Percentiles rank a stretch among this genome's conserved stretches.
Evolutionary conservation across 371 early-diverging fungal genomes (phyloP).

Genomic region (Sporodiniella umbellata): DNA sequence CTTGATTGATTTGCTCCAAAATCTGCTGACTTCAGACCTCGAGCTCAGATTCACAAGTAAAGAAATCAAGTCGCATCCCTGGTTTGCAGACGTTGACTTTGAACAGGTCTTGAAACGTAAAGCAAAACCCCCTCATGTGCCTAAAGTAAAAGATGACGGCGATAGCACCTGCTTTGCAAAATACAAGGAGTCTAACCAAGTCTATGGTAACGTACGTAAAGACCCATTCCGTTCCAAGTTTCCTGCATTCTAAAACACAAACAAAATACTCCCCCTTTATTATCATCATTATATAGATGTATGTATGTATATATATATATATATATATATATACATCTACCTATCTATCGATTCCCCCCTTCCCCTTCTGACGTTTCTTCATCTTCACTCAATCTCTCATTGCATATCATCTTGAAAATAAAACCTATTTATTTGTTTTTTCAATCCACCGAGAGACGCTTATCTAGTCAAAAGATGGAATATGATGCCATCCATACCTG

Average conservation of each 20-base stretch:
- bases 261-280: neutral
- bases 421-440: too few relatives aligned
- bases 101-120: slow-evolving; percentile 66
- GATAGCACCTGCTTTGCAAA: slow-evolving; percentile 93
- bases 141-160: slow-evolving; percentile 77
- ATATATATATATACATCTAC: too few relatives aligned
- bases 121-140: slow-evolving; percentile 89
- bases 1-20: slow-evolving; percentile 87
- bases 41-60: slow-evolving; percentile 81
- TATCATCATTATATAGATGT: too few relatives aligned
- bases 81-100: slow-evolving; percentile 96
- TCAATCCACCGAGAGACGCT: too few relatives aligned
- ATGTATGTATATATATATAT: too few relatives aligned
- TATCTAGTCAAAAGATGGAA: too few relatives aligned
- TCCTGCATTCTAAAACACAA: slow-evolving; percentile 31
- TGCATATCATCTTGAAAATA: too few relatives aligned
- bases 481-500: too few relatives aligned
- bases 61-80: slow-evolving; percentile 92
- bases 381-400: too few relatives aligned
- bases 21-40: slow-evolving; percentile 83
- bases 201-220: slow-evolving; percentile 41
- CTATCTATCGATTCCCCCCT: too few relatives aligned
- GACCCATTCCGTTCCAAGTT: slow-evolving; percentile 41
- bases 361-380: too few relatives aligned
- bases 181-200: slow-evolving; percentile 79